Base-by-base conservation (phyloP, 2,329 filamentous ascomycete genomes). In the Talaromyces rugulosus region DNA sequence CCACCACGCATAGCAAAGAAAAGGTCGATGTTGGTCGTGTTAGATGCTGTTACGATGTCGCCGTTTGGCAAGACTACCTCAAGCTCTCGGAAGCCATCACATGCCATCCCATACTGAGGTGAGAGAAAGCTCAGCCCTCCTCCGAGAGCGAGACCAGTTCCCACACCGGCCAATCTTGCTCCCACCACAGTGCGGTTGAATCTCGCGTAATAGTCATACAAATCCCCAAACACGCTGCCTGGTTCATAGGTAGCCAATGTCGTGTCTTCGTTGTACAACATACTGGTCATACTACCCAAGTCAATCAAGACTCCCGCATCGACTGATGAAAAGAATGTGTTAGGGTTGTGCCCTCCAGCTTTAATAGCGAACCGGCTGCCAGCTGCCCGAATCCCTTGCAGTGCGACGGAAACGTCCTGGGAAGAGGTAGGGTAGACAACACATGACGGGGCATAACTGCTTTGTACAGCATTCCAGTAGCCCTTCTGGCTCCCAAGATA, bases 1-100 rank as follows among this genome's bases (percentile, higher is more conserved):
- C 84, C 84, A 9, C 81, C 81, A 33, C 80, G 76, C 8, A 83
- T 68, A 27, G 81, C 81, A 76, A 77, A 82, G 70, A 81, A 83
- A 1, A 83, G 71, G 59, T 82, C 79, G 6, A 58, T 44, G 42
- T 63, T 64, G 27, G 62, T 64, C 30, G 58, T 64, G 7, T 52
- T 34, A 18, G 66, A 67, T 3, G 59, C 54, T 30, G 44, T 61
- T 18, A 61, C 59, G 23, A 61, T 61, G 0, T 61, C 59, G 4
- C 54, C 59, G 30, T 33, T 61, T 4, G 59, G 59, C 16, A 61
- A 23, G 23, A 61, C 59, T 31, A 61, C 56, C 31, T 61, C 59
- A 18, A 61, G 28, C 18, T 61, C 59, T 28, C 59, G 59, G 33
- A 61, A 61, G n/a, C 52, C 27, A 34, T 61, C 59, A 30, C 59